phyloP scores from a whole-genome alignment of 2,329 filamentous ascomycete genomes.

The Ilyonectria destructans region DNA sequence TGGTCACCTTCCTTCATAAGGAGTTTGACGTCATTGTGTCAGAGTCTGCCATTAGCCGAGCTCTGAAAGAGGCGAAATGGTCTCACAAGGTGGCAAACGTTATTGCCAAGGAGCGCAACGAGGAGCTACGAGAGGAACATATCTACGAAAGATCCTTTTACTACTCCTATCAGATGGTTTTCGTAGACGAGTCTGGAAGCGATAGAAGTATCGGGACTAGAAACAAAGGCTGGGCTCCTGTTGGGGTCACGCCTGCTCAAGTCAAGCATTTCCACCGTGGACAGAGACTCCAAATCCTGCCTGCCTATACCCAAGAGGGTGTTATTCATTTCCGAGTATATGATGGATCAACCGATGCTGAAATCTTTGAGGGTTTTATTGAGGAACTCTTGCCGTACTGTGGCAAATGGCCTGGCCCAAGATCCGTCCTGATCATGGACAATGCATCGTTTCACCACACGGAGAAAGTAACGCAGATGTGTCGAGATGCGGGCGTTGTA shows the following conservation, averaged over 20 bases:
- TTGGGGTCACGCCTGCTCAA: slow-evolving; percentile 23
- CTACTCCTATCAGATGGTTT: slow-evolving; percentile 20
- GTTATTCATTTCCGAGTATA: neutral
- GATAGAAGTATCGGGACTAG: slow-evolving; percentile 15
- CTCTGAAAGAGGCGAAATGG: slow-evolving; percentile 17
- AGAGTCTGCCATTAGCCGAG: slow-evolving; percentile 12
- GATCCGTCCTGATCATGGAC: slow-evolving; percentile 56
- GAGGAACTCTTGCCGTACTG: slow-evolving; percentile 37
- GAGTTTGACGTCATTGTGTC: slow-evolving; percentile 19
- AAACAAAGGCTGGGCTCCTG: slow-evolving; percentile 17
- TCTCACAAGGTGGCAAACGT: slow-evolving; percentile 10
- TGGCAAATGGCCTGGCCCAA: slow-evolving; percentile 52
- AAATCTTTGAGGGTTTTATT: neutral
- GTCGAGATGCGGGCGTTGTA: slow-evolving; percentile 35
- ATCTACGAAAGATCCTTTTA: slow-evolving; percentile 19
- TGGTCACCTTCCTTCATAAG: slow-evolving; percentile 17
- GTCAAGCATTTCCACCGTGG: slow-evolving; percentile 40
- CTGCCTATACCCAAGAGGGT: slow-evolving; percentile 44
- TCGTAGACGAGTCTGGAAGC: slow-evolving; percentile 17
- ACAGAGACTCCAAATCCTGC: slow-evolving; percentile 43
- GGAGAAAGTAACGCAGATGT: slow-evolving; percentile 50
- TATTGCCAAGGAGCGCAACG: slow-evolving; percentile 16
- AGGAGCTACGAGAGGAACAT: slow-evolving; percentile 24
- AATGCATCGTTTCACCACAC: slow-evolving; percentile 53
- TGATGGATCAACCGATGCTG: neutral